Conservation (phyloP, 2,329 filamentous ascomycete genomes). For the Alternaria triticina region DNA sequence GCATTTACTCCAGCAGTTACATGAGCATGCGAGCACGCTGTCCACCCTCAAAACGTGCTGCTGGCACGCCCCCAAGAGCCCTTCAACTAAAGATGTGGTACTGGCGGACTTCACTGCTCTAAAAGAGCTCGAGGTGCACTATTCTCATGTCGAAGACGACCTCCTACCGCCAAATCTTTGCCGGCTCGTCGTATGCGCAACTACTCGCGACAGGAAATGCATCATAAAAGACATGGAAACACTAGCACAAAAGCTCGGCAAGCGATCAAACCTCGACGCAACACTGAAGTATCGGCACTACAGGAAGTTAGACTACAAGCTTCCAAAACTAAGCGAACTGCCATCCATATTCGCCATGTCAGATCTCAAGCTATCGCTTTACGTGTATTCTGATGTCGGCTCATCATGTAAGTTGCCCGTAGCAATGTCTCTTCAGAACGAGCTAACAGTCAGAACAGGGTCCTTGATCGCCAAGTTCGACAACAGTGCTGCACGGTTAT, state of each 20-base stretch:
- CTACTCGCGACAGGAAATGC: background rate
- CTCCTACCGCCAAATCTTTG: background rate
- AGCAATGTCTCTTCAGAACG: background rate
- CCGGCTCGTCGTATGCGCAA: background rate
- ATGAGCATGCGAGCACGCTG: background rate
- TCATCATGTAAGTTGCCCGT: background rate
- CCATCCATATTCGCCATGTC: background rate
- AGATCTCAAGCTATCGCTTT: background rate
- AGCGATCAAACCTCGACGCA: background rate
- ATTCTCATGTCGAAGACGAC: background rate
- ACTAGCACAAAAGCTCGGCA: background rate
- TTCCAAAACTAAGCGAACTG: background rate
- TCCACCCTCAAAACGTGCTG: background rate
- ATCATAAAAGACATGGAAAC: background rate
- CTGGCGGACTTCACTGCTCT: background rate
- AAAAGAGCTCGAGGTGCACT: background rate
- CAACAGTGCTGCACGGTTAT: background rate
- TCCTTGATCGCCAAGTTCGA: background rate
- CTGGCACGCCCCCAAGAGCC: background rate
- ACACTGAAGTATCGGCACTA: background rate
- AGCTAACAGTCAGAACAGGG: background rate
- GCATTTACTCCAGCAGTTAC: background rate
- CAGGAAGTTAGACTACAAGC: background rate
- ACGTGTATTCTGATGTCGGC: background rate
- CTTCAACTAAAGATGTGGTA: rapidly evolving